These are phyloP conservation scores for Talaromyces sp. DNA, from an alignment of 2,329 filamentous ascomycete species.

Conservation along the genomic window DNA sequence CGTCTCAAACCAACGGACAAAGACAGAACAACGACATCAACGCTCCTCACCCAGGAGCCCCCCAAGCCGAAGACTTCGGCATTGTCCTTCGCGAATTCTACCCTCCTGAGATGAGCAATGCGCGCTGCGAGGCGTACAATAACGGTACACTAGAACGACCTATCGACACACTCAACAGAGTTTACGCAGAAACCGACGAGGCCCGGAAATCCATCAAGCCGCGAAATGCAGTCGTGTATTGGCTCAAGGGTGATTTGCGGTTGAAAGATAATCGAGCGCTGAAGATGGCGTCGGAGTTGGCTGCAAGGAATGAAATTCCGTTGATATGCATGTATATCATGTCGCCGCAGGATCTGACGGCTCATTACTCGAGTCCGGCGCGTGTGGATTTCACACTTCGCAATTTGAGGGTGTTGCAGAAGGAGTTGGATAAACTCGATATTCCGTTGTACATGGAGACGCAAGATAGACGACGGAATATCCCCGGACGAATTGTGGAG, in stretches of 20 bases:
- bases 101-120: conserved; percentile 78
- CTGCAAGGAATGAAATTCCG: conserved; percentile 63
- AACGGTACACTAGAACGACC: conserved; percentile 65
- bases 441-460: conserved; percentile 76
- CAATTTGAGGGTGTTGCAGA: conserved; percentile 59
- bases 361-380: conserved; percentile 67
- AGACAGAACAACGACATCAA: background rate
- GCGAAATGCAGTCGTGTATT: conserved; percentile 69
- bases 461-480: conserved; percentile 58
- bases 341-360: conserved; percentile 78
- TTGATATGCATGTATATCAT: conserved; percentile 73
- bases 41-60: conserved; percentile 30
- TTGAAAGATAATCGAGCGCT: conserved; percentile 68
- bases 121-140: conserved; percentile 68
- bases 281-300: conserved; percentile 60
- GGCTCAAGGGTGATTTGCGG: conserved; percentile 83
- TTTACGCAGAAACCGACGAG: conserved; percentile 56
- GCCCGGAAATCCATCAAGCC: conserved; percentile 50
- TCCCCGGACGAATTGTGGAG: conserved; percentile 58
- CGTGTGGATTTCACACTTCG: conserved; percentile 78
- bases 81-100: conserved; percentile 73
- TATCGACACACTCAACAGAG: conserved; percentile 60
- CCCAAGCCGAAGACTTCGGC: conserved; percentile 48
- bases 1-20: background rate
- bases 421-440: conserved; percentile 62